Percentiles rank a stretch among this genome's conserved stretches.
Conservation (phyloP, 108 stramenopile species). For the Parietichytrium sp. region DNA sequence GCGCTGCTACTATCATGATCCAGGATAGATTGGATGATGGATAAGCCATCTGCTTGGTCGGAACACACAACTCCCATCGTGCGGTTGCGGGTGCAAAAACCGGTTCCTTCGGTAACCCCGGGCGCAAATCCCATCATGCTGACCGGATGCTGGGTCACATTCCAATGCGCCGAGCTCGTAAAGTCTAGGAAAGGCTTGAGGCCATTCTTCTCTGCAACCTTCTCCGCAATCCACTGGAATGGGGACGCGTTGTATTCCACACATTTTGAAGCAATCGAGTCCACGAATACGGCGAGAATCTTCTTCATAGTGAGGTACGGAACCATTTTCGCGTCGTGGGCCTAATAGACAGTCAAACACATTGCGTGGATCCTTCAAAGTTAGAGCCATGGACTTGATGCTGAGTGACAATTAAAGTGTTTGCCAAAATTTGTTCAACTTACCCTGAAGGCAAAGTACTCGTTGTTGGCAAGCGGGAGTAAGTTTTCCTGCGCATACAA, state of each 20-base stretch:
- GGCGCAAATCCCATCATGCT: background rate
- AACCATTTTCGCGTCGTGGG: background rate
- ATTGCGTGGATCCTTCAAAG: too few species aligned
- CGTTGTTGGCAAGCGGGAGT: constrained; percentile 6
- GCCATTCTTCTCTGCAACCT: background rate
- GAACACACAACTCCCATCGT: constrained; percentile 18
- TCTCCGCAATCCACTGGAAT: background rate
- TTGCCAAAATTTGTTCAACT: too few species aligned
- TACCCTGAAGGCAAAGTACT: background rate
- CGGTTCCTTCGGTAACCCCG: background rate
- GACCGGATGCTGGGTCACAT: background rate
- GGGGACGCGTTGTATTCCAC: background rate
- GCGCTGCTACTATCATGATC: background rate
- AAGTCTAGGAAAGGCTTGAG: constrained; percentile 28
- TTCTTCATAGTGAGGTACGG: background rate
- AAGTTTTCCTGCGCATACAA: background rate
- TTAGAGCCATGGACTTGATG: too few species aligned
- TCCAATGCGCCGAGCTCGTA: background rate
- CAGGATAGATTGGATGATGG: background rate
- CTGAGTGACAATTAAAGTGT: too few species aligned
- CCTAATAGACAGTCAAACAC: too few species aligned
- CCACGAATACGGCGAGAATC: background rate
- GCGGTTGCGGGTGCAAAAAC: background rate
- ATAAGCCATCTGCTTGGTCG: constrained; percentile 13
- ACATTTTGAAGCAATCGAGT: background rate